Base-by-base conservation (phyloP, 1,284 basidiomycete genomes). In the Ganoderma meredithae region DNA sequence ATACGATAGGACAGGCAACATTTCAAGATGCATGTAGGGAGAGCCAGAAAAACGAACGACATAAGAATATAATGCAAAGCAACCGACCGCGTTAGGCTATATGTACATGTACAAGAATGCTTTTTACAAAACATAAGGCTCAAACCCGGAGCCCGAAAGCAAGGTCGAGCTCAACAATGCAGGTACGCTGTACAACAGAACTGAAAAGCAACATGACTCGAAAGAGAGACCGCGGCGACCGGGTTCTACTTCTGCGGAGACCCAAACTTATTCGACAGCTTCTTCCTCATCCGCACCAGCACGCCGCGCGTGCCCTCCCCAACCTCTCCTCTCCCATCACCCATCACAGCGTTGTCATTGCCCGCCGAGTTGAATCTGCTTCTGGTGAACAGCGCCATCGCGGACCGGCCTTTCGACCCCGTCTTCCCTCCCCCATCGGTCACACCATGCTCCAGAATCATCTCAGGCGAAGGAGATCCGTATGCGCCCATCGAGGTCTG, bases 401-500 rank as follows among this genome's bases (percentile, higher is more conserved):
- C 56, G n/a, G 64, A 68, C 36, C 47, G 44, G 25, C 67, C 43
- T 27, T 44, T 49, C 36, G 43, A 44, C 41, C 39, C 33, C 25
- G 25, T 55, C 44, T 22, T 27, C 60, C 27, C 25, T 25, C 1
- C 25, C 15, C 7, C 27, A 33, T 33, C 52, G 2, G 9, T 40
- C 27, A 33, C 53, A 13, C 52, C 22, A 27, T 36, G 13, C 52
- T 47, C 49, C 36, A 43, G 33, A 25, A n/a, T 19, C 17, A 52
- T 40, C 62, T 43, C 39, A 25, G 62, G 62, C 13, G 58, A 39
- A 19, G 19, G 58, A 47, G 22, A 43, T 17, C 44, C 33, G 41
- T 64, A 68, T 22, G 33, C 36, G 60, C 63, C 58, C 67, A 68
- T 49, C 41, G 63, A 58, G 52, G 41, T 60, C 59, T 64, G 63